A percentile compares a stretch with the other conserved stretches of the same genome.
These are phyloP conservation scores for Triticum turgidum DNA, from an alignment of 176 grass and related monocot species.

Conservation along the genomic window DNA sequence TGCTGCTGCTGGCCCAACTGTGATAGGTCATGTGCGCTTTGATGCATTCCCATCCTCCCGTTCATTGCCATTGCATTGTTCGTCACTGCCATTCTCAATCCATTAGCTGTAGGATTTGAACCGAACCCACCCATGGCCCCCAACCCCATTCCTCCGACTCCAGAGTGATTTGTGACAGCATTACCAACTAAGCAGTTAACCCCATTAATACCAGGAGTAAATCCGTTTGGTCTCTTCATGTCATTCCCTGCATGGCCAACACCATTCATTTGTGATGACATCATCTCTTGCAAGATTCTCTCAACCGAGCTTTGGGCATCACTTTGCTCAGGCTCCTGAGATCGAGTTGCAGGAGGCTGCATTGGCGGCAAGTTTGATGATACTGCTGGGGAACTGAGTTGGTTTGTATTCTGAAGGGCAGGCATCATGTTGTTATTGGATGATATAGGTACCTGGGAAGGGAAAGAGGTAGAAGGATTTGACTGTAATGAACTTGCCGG, in stretches of 20 bases:
- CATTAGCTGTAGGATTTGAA: constrained; percentile 38
- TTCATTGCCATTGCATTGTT: constrained; percentile 70
- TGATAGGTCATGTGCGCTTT: constrained; percentile 59
- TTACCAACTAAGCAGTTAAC: constrained; percentile 61
- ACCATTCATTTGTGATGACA: constrained; percentile 82
- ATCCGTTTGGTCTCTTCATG: constrained; percentile 63
- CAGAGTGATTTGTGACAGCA: constrained; percentile 54
- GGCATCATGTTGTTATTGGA: constrained; percentile 59
- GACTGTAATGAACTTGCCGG: constrained; percentile 58
- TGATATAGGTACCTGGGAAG: constrained; percentile 37
- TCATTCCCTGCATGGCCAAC: constrained; percentile 44
- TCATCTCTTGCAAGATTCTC: constrained; percentile 82
- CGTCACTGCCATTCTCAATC: constrained; percentile 42
- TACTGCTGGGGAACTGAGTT: constrained; percentile 45
- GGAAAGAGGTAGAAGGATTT: constrained; percentile 51
- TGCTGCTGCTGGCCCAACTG: constrained; percentile 47
- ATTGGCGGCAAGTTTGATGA: constrained; percentile 52
- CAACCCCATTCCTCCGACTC: constrained; percentile 53
- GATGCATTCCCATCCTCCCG: constrained; percentile 68
- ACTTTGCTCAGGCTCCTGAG: constrained; percentile 58
- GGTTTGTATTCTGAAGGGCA: constrained; percentile 47
- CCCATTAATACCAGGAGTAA: constrained; percentile 48
- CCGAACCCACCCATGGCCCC: constrained; percentile 49
- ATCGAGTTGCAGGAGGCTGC: constrained; percentile 49
- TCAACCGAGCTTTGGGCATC: constrained; percentile 90